A percentile compares a stretch with the other conserved stretches of the same genome.
Evolutionary conservation across 441 rosid genomes (phyloP).

Genomic region (Adansonia gregorii): DNA sequence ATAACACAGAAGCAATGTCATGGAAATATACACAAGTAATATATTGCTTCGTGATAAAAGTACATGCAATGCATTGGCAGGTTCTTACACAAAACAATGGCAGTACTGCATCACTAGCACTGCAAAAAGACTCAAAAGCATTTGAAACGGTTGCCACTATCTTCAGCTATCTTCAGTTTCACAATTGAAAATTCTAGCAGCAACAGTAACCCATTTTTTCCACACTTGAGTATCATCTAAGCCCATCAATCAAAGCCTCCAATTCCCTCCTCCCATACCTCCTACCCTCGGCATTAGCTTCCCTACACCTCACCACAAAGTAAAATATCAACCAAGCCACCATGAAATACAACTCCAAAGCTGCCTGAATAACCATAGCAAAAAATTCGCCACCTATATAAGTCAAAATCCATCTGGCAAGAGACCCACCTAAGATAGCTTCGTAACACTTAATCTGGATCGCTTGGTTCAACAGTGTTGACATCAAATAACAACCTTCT

Average conservation of each 20-base stretch:
- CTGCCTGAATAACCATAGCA: slow-evolving; percentile 66
- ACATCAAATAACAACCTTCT: slow-evolving; percentile 82
- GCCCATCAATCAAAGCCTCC: slow-evolving; percentile 72
- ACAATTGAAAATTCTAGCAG: slow-evolving; percentile 39
- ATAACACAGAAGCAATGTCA: slow-evolving; percentile 58
- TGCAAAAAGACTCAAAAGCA: slow-evolving; percentile 43
- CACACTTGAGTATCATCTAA: slow-evolving; percentile 51
- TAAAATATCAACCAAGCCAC: slow-evolving; percentile 85
- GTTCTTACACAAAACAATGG: slow-evolving; percentile 41
- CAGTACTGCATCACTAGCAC: slow-evolving; percentile 38
- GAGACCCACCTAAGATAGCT: slow-evolving; percentile 77
- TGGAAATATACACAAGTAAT: slow-evolving; percentile 58
- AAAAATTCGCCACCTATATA: slow-evolving; percentile 53
- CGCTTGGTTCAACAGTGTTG: slow-evolving; percentile 72
- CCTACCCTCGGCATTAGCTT: slow-evolving; percentile 63
- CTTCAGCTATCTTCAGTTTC: slow-evolving; percentile 26
- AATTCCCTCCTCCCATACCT: slow-evolving; percentile 83
- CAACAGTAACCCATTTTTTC: slow-evolving; percentile 24
- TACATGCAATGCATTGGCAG: slow-evolving; percentile 46
- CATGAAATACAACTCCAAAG: slow-evolving; percentile 83
- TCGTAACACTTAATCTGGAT: slow-evolving; percentile 78
- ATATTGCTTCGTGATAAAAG: slow-evolving; percentile 43
- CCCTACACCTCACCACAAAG: slow-evolving; percentile 76
- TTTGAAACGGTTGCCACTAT: slow-evolving; percentile 36
- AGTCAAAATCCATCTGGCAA: slow-evolving; percentile 60